Conservation (phyloP, 139 green algal species). For the Volvox reticuliferus region DNA sequence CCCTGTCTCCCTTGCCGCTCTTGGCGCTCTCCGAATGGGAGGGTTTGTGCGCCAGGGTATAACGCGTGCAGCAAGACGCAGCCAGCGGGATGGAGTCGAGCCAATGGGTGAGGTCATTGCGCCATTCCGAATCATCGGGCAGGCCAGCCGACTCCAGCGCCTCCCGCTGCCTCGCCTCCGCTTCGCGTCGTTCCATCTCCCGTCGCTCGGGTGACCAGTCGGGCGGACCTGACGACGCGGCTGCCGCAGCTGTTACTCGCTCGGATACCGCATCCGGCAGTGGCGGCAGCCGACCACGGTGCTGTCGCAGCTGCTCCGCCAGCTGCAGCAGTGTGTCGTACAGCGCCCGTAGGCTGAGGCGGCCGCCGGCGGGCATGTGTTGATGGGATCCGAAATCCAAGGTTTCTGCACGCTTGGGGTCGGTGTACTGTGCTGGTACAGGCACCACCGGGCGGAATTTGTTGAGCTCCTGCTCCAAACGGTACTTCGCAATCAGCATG, state of each 20-base stretch:
- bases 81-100: slow-evolving; percentile 28
- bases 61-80: slow-evolving; percentile 7
- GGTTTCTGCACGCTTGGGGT: background rate
- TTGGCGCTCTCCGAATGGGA: too few species aligned
- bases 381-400: slow-evolving; percentile 31
- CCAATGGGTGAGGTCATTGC: slow-evolving; percentile 38
- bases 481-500: slow-evolving; percentile 31
- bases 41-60: background rate
- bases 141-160: background rate
- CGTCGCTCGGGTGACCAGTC: slow-evolving; percentile 22
- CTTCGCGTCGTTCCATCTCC: background rate
- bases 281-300: background rate
- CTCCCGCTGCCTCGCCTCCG: slow-evolving; percentile 13
- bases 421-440: background rate
- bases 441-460: slow-evolving; percentile 46
- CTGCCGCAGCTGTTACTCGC: background rate
- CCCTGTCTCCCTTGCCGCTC: background rate
- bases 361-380: slow-evolving; percentile 35
- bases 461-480: slow-evolving; percentile 16
- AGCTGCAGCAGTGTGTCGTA: background rate
- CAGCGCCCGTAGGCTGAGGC: slow-evolving; percentile 34
- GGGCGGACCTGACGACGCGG: background rate
- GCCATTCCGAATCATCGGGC: background rate
- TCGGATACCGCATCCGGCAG: background rate
- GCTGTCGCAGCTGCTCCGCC: slow-evolving; percentile 12